Percentiles rank a stretch among this genome's conserved stretches.
These are phyloP conservation scores for Ramichloridium luteum DNA, from an alignment of 2,329 filamentous ascomycete species.

Conservation along the genomic window DNA sequence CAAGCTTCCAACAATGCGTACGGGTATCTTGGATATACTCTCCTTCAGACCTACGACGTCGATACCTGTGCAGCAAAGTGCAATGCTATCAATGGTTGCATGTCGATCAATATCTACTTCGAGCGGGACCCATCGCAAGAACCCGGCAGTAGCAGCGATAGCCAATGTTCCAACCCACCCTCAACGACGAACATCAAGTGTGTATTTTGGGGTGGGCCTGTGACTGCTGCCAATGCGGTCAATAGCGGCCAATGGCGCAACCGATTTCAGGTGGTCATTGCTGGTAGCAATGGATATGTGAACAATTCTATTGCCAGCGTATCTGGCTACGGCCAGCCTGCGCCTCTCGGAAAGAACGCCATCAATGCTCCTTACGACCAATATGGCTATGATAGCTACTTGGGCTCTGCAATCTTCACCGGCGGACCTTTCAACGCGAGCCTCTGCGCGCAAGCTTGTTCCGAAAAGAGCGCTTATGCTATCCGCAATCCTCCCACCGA, in stretches of 20 bases:
- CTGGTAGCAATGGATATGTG: constrained; percentile 12
- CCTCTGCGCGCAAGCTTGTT: constrained; percentile 9
- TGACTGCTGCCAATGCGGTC: constrained; percentile 13
- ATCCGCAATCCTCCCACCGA: constrained; percentile 14
- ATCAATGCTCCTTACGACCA: too few relatives aligned
- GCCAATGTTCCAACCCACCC: constrained; percentile 10
- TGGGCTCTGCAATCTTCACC: constrained; percentile 1
- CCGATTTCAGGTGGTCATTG: constrained; percentile 9
- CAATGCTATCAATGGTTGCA: constrained; percentile 9
- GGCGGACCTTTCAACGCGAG: constrained; percentile 7
- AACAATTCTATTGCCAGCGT: constrained; percentile 12
- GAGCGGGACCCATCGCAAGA: constrained; percentile 21
- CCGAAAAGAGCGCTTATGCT: constrained; percentile 12
- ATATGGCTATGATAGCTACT: too few relatives aligned
- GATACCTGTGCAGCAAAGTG: constrained; percentile 16
- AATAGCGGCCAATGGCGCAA: constrained; percentile 18
- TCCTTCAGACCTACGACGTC: constrained; percentile 17
- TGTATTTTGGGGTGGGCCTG: constrained; percentile 19
- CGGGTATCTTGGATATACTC: constrained; percentile 8
- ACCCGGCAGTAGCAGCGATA: too few relatives aligned
- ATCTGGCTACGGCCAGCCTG: constrained; percentile 5
- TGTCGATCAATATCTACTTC: constrained; percentile 7
- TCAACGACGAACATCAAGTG: constrained; percentile 20
- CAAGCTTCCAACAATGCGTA: too few relatives aligned
- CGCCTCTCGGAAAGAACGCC: too few relatives aligned